phyloP scores from a whole-genome alignment of 106 monocot species.

The Alisma plantagoaquatica region DNA sequence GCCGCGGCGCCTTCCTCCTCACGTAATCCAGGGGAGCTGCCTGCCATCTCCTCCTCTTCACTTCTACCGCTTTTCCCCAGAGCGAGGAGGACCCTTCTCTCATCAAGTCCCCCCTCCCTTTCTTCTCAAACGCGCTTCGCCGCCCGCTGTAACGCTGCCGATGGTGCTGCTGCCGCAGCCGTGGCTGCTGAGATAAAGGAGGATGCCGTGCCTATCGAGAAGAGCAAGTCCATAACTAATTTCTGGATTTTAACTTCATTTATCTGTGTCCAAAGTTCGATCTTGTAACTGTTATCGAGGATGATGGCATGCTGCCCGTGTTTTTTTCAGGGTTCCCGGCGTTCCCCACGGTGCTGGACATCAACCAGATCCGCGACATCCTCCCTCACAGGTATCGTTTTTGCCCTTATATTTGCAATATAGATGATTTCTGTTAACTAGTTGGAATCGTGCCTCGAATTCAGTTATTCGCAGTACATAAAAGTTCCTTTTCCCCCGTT shows the following conservation, averaged over 20 bases:
- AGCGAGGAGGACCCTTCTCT: neutral
- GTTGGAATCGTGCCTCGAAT: too few relatives aligned
- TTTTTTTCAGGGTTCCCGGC: slow-evolving; percentile 35
- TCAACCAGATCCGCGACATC: slow-evolving; percentile 84
- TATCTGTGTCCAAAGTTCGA: neutral
- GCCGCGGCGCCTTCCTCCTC: too few relatives aligned
- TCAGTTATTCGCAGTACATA: too few relatives aligned
- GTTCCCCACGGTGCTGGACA: slow-evolving; percentile 76
- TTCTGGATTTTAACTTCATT: neutral
- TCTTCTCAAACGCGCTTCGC: neutral
- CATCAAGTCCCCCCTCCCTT: neutral
- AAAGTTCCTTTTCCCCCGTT: too few relatives aligned
- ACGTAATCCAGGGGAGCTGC: too few relatives aligned
- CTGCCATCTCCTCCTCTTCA: slow-evolving; percentile 9
- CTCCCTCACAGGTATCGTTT: slow-evolving; percentile 64
- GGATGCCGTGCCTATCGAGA: slow-evolving; percentile 57
- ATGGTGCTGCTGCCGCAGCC: slow-evolving; percentile 5
- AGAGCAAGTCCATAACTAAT: slow-evolving; percentile 38
- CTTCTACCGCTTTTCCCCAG: neutral
- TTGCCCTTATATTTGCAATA: too few relatives aligned
- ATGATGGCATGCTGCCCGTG: neutral
- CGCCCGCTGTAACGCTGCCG: neutral
- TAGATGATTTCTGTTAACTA: too few relatives aligned
- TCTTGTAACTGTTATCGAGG: neutral
- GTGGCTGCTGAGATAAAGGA: slow-evolving; percentile 10